Percentiles rank a stretch among this genome's conserved stretches.
Conservation (phyloP, 2,329 filamentous ascomycete species). For the Colletotrichum orchidophilum region DNA sequence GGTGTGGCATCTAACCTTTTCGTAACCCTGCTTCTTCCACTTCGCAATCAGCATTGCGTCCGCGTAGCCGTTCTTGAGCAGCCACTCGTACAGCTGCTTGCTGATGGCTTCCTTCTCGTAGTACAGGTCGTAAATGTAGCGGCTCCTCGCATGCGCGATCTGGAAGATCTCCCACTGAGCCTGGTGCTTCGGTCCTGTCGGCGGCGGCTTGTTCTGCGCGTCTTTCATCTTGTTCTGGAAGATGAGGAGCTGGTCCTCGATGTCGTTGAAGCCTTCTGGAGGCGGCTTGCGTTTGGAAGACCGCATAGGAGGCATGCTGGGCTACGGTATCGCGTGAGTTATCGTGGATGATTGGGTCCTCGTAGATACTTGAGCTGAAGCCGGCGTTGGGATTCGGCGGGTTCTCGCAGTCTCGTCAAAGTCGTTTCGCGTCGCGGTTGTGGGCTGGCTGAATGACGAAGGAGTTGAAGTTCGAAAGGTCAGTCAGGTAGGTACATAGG, state of each 20-base stretch:
- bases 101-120: conserved; percentile 97
- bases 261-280: conserved; percentile 86
- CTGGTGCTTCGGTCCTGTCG: conserved; percentile 84
- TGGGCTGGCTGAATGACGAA: conserved; percentile 7
- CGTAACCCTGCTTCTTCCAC: conserved; percentile 99
- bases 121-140: conserved; percentile 97
- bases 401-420: background rate
- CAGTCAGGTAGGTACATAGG: background rate
- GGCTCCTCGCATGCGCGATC: conserved; percentile 89
- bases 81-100: conserved; percentile 91
- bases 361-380: no score
- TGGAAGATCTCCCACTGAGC: conserved; percentile 98
- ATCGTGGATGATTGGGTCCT: background rate
- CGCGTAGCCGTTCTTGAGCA: conserved; percentile 96
- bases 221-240: conserved; percentile 95
- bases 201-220: conserved; percentile 88
- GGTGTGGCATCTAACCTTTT: conserved; percentile 75
- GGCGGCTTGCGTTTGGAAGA: conserved; percentile 82
- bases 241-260: conserved; percentile 86
- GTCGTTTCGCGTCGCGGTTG: background rate
- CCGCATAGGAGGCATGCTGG: conserved; percentile 78
- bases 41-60: conserved; percentile 97
- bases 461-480: background rate
- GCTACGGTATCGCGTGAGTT: background rate
- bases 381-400: background rate